These are phyloP conservation scores for Neofusicoccum sp. DNA, from an alignment of 2,329 filamentous ascomycete genomes.

Conservation along the genomic window DNA sequence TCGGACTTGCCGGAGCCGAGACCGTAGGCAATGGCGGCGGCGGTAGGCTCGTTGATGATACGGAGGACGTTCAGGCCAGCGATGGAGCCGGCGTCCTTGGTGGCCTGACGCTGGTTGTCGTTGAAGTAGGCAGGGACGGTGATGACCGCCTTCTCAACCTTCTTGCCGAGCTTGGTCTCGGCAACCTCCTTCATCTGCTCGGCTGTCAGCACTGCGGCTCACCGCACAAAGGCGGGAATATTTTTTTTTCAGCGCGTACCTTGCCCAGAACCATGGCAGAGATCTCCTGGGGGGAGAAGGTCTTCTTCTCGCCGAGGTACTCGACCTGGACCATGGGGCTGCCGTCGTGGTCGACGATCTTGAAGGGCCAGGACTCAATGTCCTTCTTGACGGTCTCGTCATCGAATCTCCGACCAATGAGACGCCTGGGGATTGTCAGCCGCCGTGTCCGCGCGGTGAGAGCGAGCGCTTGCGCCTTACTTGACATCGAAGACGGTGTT, in stretches of 20 bases:
- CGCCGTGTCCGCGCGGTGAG: background rate
- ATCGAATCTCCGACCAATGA: slow-evolving; percentile 94
- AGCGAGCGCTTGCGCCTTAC: slow-evolving; percentile 50
- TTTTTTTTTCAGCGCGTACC: slow-evolving; percentile 57
- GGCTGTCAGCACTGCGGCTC: slow-evolving; percentile 28
- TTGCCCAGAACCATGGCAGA: slow-evolving; percentile 98
- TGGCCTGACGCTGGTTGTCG: slow-evolving; percentile 99
- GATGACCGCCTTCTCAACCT: slow-evolving; percentile 98
- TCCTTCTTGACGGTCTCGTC: slow-evolving; percentile 99
- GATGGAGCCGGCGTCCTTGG: slow-evolving; percentile 98
- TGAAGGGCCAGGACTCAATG: slow-evolving; percentile 98
- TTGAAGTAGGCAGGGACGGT: slow-evolving; percentile 99
- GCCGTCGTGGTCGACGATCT: slow-evolving; percentile 86
- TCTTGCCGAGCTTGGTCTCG: slow-evolving; percentile 97
- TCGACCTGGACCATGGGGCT: slow-evolving; percentile 93
- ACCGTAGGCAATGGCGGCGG: slow-evolving; percentile 97
- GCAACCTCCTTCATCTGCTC: slow-evolving; percentile 97
- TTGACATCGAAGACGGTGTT: slow-evolving; percentile 99
- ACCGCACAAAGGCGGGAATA: slow-evolving; percentile 5
- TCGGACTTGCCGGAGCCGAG: slow-evolving; percentile 91
- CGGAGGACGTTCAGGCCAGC: slow-evolving; percentile 96
- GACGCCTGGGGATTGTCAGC: slow-evolving; percentile 66
- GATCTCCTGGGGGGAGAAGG: slow-evolving; percentile 97
- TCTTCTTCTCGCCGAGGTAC: slow-evolving; percentile 93
- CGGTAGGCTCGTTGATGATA: slow-evolving; percentile 99